Evolutionary conservation across 1,139 yeast species (phyloP).

Genomic region (Pichia terricola): DNA sequence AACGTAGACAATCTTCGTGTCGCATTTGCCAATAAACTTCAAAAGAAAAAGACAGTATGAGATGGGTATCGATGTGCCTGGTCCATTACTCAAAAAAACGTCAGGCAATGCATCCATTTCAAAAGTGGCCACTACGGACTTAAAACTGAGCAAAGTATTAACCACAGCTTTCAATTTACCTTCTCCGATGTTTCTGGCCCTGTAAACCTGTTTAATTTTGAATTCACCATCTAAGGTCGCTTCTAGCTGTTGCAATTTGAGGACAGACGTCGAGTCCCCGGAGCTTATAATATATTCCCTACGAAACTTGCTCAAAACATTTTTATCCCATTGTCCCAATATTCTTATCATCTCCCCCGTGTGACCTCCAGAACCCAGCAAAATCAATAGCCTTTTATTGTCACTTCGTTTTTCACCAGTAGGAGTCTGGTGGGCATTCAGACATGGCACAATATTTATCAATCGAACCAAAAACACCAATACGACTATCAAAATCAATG

Average conservation of each 20-base stretch:
- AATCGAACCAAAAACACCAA: neutral
- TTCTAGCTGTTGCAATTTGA: conserved; percentile 40
- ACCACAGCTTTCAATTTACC: conserved; percentile 40
- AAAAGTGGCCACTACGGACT: conserved; percentile 23
- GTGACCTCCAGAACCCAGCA: conserved; percentile 87
- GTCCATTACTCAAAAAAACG: conserved; percentile 73
- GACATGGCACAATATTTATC: neutral
- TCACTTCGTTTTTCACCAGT: neutral
- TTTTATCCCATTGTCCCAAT: conserved; percentile 29
- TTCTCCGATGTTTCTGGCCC: conserved; percentile 79
- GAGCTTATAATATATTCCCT: conserved; percentile 41
- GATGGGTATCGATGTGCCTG: conserved; percentile 82
- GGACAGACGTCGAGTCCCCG: conserved; percentile 51
- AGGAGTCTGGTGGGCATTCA: too few relatives aligned
- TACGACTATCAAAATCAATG: neutral
- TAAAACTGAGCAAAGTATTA: conserved; percentile 39
- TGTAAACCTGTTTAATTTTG: conserved; percentile 35
- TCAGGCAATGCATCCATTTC: conserved; percentile 30
- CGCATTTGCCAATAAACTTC: conserved; percentile 41
- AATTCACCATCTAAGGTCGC: conserved; percentile 15
- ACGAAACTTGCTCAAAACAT: conserved; percentile 19
- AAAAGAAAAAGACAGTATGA: conserved; percentile 52
- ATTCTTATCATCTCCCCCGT: conserved; percentile 90
- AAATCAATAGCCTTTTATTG: conserved; percentile 32
- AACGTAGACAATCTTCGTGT: conserved; percentile 60